phyloP scores from a whole-genome alignment of 1,284 basidiomycete species.

The Spongispora temasekensis region DNA sequence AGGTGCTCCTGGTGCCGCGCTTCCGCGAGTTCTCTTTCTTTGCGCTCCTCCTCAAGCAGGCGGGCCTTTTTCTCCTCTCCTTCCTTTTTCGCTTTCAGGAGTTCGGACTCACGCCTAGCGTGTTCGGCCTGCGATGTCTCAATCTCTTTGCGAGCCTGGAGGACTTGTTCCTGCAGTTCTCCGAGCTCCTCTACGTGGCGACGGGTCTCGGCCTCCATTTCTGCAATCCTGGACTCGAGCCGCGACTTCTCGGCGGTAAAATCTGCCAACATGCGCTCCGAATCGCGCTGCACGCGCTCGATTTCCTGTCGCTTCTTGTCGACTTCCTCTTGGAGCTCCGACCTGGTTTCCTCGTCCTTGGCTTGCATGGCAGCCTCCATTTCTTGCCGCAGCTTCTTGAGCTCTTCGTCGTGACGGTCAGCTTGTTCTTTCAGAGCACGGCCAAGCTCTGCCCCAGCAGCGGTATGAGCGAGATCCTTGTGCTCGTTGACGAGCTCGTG shows the following conservation, averaged over 20 bases:
- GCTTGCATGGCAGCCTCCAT: conserved; percentile 38
- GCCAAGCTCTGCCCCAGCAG: conserved; percentile 42
- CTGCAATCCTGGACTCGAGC: conserved; percentile 31
- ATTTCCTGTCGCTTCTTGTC: conserved; percentile 38
- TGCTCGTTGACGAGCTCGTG: conserved; percentile 43
- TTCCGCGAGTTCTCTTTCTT: conserved; percentile 29
- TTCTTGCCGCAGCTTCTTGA: conserved; percentile 39
- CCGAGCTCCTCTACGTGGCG: conserved; percentile 20
- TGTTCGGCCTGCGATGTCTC: conserved; percentile 33
- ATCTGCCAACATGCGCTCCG: conserved; percentile 35
- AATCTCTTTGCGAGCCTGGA: conserved; percentile 29
- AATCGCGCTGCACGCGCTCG: conserved; percentile 29
- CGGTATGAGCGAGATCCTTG: conserved; percentile 41
- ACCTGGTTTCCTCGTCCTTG: conserved; percentile 41
- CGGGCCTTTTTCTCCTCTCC: conserved; percentile 30
- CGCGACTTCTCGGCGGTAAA: conserved; percentile 37
- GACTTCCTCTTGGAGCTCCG: conserved; percentile 40
- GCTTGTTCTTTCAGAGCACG: conserved; percentile 39
- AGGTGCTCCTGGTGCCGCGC: conserved; percentile 33
- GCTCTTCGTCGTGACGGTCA: conserved; percentile 37
- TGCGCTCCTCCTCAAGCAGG: conserved; percentile 34
- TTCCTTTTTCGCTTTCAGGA: conserved; percentile 23
- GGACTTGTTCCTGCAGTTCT: conserved; percentile 32
- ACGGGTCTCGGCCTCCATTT: conserved; percentile 32
- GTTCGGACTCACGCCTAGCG: conserved; percentile 28